Evolutionary conservation across 2,329 filamentous ascomycete genomes (phyloP).

Genomic region (Arachnomyces sp.): DNA sequence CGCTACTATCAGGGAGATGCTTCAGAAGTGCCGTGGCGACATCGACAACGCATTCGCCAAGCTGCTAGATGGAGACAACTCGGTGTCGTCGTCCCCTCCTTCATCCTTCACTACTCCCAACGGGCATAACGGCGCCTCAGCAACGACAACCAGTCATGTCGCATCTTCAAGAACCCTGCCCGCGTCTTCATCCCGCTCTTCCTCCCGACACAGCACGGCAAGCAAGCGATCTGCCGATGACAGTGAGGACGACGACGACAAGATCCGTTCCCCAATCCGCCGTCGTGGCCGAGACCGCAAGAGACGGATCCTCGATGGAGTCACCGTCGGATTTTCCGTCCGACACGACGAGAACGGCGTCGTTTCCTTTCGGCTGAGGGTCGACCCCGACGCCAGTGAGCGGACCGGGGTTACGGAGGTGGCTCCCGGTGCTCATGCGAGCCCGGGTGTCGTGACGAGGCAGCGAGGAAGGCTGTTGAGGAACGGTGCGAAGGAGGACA

Average conservation of each 20-base stretch:
- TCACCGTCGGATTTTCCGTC: conserved; percentile 12
- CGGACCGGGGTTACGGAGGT: too few species aligned
- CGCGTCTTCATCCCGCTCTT: conserved; percentile 31
- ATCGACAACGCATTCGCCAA: conserved; percentile 46
- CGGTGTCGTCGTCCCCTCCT: conserved; percentile 10
- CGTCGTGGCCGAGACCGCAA: conserved; percentile 10
- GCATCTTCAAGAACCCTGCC: conserved; percentile 25
- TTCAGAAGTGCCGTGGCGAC: conserved; percentile 47
- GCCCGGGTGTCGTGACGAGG: too few species aligned
- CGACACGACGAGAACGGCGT: conserved; percentile 5
- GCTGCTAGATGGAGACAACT: conserved; percentile 40
- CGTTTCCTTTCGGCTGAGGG: conserved; percentile 8
- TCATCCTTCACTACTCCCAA: conserved; percentile 5
- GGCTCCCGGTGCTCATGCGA: too few species aligned
- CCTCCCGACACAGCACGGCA: conserved; percentile 33
- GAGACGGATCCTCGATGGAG: conserved; percentile 12
- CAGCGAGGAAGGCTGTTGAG: too few species aligned
- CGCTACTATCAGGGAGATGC: conserved; percentile 42
- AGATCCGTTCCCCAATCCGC: conserved; percentile 4
- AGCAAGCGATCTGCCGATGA: conserved; percentile 36
- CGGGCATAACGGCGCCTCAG: conserved; percentile 5
- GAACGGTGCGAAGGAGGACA: too few species aligned
- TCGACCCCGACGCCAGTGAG: conserved; percentile 4
- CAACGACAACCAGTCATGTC: conserved; percentile 15
- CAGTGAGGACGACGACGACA: conserved; percentile 25